These are phyloP conservation scores for Agaricus blazei DNA, from an alignment of 768 basidiomycete genomes.

Conservation along the genomic window DNA sequence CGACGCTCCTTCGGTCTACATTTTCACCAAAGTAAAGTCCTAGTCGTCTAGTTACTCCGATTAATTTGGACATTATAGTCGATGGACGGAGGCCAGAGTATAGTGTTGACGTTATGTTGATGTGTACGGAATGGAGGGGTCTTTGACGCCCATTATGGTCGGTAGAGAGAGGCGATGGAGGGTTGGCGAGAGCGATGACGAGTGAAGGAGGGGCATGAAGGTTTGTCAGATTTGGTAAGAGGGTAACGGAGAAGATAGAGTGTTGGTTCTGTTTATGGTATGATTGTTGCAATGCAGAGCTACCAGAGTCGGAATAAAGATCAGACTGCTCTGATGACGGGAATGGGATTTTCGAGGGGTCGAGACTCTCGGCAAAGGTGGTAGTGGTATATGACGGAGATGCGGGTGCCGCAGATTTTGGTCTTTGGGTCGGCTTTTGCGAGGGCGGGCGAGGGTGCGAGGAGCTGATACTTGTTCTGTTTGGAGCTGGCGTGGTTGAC, in stretches of 20 bases:
- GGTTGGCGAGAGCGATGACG: conserved; percentile 20
- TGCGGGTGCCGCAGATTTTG: conserved; percentile 4
- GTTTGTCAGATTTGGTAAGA: conserved; percentile 34
- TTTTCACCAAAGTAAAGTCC: conserved; percentile 29
- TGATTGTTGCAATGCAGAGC: not conserved
- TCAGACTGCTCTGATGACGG: not conserved
- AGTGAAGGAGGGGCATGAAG: conserved; percentile 34
- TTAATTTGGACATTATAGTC: conserved; percentile 30
- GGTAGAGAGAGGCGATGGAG: conserved; percentile 3
- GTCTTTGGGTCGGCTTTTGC: not conserved
- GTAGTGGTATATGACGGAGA: conserved; percentile 7
- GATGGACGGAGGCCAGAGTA: conserved; percentile 41
- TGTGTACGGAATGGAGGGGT: conserved; percentile 27
- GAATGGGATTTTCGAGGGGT: not conserved
- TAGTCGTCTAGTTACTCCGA: conserved; percentile 24
- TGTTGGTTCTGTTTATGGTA: conserved; percentile 4
- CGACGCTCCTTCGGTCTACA: conserved; percentile 40
- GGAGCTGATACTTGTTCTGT: not conserved
- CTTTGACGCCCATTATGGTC: conserved; percentile 14
- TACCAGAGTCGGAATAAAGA: not conserved
- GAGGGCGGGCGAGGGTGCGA: not conserved
- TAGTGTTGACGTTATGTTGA: conserved; percentile 40
- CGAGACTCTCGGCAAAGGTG: no score
- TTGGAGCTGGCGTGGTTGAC: not conserved
- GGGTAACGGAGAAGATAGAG: conserved; percentile 2